These are phyloP conservation scores for Podosphaera xanthii DNA, from an alignment of 2,329 filamentous ascomycete species.

Conservation along the genomic window DNA sequence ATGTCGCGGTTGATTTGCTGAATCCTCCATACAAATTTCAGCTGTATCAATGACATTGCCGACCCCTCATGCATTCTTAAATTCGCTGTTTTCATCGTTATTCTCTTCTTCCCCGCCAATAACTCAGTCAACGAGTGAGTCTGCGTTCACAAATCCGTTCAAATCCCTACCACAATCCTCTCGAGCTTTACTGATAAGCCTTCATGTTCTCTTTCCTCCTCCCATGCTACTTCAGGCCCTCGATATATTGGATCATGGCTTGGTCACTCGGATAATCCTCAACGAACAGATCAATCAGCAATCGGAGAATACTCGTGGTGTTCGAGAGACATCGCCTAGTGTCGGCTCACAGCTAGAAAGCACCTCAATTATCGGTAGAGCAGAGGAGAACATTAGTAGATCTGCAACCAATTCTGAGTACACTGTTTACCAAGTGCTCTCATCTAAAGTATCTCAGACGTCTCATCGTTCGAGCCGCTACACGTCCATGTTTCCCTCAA, in stretches of 20 bases:
- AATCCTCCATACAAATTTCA: neutral
- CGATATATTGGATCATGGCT: conserved; percentile 60
- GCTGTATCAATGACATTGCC: conserved; percentile 7
- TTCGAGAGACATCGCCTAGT: conserved; percentile 6
- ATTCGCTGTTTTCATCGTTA: conserved; percentile 11
- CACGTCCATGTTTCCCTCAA: conserved; percentile 2
- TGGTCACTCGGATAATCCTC: conserved; percentile 35
- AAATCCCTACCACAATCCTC: conserved; percentile 10
- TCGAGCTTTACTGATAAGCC: conserved; percentile 24
- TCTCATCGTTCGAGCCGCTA: conserved; percentile 8
- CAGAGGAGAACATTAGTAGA: neutral
- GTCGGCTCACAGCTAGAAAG: neutral
- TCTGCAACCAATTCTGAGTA: neutral
- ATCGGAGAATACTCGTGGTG: neutral
- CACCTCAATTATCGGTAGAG: neutral
- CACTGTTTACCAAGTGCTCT: conserved; percentile 9
- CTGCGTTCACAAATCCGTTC: conserved; percentile 7
- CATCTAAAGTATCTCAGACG: conserved; percentile 2
- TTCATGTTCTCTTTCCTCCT: conserved; percentile 64
- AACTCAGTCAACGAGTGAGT: neutral
- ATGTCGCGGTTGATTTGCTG: no score
- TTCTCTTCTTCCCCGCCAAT: conserved; percentile 3
- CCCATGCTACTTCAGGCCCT: conserved; percentile 56
- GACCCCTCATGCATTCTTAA: conserved; percentile 12
- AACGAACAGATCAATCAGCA: neutral